Evolutionary conservation across 768 basidiomycete species (phyloP), one percentile per base, ranked within the genome.

Genomic region (Kwoniella newhampshirensis): DNA sequence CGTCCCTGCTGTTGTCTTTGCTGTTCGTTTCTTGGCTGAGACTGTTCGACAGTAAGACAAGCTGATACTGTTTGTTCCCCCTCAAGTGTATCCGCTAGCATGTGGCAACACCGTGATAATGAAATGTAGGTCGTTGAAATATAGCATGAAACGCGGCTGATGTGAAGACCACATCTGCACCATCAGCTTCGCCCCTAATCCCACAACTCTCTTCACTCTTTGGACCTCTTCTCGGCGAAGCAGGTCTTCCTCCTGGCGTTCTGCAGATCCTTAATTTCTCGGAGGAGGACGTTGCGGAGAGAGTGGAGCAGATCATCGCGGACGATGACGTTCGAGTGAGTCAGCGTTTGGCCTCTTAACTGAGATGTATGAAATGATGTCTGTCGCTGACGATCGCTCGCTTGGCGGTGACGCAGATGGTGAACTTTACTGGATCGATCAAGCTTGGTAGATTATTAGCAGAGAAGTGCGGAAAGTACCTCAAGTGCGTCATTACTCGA

Each of bases 221-320:
- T 8, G 77, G 74, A 13, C 63, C 77, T 20, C 54, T 79, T 21
- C 74, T 79, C 61, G 54, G 62, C 26, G 76, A 81, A 68, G 85
- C 85, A 0, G 85, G 86, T 1, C 70, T 87, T 1, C 86, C 86
- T 4, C 70, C 76, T 15, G 85, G 84, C 5, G 84, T 84, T 6
- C 63, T 86, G 5, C 85, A 86, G 62, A 81, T 66, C 28, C 40
- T 70, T 12, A 54, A 70, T 43, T 67, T 57, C 32, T 57, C 63
- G 1, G 65, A 66, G 17, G 49, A 57, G 12, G 56, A 66, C n/a
- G 65, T 64, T 1, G 59, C 50, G 7, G 53, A 50, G 1, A 32
- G 68, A 32, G 57, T 70, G 18, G 63, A 65, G 36, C 68, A 70
- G 37, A 36, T 66, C 17, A 67, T 70, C 46, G 45, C 65, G 8